These are phyloP conservation scores for Melampsora abietis-canadensis DNA, from an alignment of 1,284 basidiomycete species.

Conservation along the genomic window DNA sequence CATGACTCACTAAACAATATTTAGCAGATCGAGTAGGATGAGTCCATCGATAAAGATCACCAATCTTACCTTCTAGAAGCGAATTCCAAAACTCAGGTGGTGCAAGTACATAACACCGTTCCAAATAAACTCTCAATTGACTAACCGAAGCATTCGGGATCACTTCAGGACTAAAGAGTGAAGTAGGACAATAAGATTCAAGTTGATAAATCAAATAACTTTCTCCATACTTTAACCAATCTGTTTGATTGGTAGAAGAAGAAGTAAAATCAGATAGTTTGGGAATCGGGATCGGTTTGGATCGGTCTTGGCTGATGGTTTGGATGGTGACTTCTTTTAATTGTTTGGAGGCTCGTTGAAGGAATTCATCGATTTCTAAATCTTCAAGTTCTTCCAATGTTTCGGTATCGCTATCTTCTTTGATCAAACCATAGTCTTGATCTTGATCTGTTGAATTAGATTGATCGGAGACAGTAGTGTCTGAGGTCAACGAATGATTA, in stretches of 20 bases:
- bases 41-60: conserved; percentile 39
- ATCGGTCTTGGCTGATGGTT: neutral
- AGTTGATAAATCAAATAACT: conserved; percentile 21
- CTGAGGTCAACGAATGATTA: too few relatives aligned
- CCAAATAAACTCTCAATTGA: conserved; percentile 19
- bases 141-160: conserved; percentile 9
- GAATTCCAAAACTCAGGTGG: conserved; percentile 26
- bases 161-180: conserved; percentile 10
- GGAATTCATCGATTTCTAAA: conserved; percentile 28
- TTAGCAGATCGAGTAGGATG: conserved; percentile 11
- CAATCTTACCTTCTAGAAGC: conserved; percentile 8
- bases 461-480: too few relatives aligned
- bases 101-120: conserved; percentile 26
- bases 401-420: neutral
- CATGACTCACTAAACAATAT: conserved; percentile 25
- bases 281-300: neutral
- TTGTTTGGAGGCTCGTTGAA: conserved; percentile 30
- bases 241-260: neutral
- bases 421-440: too few relatives aligned
- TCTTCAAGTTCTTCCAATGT: conserved; percentile 11
- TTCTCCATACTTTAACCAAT: conserved; percentile 26
- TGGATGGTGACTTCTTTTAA: conserved; percentile 26
- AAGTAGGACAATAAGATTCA: conserved; percentile 20
- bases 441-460: too few relatives aligned
- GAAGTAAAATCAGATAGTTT: conserved; percentile 17